Base-by-base conservation (phyloP, 768 basidiomycete species). In the Psilocybe tampanensis region DNA sequence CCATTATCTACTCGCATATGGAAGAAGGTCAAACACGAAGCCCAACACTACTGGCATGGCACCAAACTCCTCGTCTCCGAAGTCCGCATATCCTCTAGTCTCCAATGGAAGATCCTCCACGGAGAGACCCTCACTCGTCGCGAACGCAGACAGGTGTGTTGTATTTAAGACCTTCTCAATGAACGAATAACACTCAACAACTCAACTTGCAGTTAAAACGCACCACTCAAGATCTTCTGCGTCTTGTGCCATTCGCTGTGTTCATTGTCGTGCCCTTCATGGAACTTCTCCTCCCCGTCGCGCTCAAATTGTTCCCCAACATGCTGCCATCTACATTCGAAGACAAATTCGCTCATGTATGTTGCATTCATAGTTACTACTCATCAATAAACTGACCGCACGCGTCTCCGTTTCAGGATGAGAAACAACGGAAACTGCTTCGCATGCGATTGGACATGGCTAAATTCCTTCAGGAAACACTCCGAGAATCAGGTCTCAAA, bases 271-370 rank as follows among this genome's bases (percentile, higher is more conserved):
- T 99, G 2, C 97, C 97, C 1, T 98, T 98, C 81, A 98, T 98
- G 96, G 97, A 98, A 70, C 71, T 99, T 17, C 80, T 99, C 4
- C 84, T 99, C 2, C 97, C 97, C 2, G 93, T 99, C 39, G 95
- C 95, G 0, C 81, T 99, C 62, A 97, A 96, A 72, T 74, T 99
- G 43, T 99, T 99, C 83, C 97, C 97, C 13, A 98, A 92, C 72
- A 98, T 98, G 94, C 84, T 99, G 5, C 97, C 97, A 0, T 95
- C 93, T 0, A 99, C 97, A 0, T 98, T 99, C 61, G 95, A 98
- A 70, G 96, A 98, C 77, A 95, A 96, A 72, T 97, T 88, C 66
- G 89, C 94, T 41, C 94, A 93, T 52, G 95, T 92, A 64, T 57
- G 72, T 52, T n/a, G n/a, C 23, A n/a, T 18, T 3, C 24, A 24